Conservation (phyloP, 2,329 filamentous ascomycete genomes). For the Apiospora pterosperma region DNA sequence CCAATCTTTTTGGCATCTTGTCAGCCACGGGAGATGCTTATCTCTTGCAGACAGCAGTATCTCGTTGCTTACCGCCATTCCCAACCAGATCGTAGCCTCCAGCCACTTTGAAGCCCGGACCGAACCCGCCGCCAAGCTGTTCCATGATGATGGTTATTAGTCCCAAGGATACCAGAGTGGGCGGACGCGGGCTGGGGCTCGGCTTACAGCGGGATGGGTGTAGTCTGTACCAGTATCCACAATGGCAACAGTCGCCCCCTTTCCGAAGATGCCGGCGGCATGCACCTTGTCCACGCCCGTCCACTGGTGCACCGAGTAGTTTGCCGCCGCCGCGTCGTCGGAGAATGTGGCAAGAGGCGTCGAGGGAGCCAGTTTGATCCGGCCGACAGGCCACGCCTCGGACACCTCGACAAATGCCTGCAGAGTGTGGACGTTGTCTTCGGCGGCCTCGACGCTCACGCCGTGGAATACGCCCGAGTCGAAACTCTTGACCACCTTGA, state of each 20-base stretch:
- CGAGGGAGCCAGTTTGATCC: slow-evolving; percentile 10
- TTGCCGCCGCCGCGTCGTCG: slow-evolving; percentile 9
- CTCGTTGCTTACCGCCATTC: slow-evolving; percentile 7
- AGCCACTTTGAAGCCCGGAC: slow-evolving; percentile 1
- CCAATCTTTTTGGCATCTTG: neutral
- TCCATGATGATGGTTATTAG: neutral
- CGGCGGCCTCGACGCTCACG: slow-evolving; percentile 21
- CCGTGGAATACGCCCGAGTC: slow-evolving; percentile 20
- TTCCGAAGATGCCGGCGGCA: neutral
- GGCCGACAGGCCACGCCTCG: slow-evolving; percentile 15
- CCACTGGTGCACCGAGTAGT: slow-evolving; percentile 4
- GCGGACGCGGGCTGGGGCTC: neutral
- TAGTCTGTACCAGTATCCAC: slow-evolving; percentile 6
- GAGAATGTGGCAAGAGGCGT: neutral
- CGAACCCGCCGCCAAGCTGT: slow-evolving; percentile 4
- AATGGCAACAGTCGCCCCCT: slow-evolving; percentile 1
- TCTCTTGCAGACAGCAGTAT: neutral
- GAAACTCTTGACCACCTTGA: slow-evolving; percentile 17
- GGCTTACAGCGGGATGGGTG: neutral
- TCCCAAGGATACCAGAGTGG: neutral
- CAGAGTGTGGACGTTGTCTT: slow-evolving; percentile 29
- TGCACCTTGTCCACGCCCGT: slow-evolving; percentile 7
- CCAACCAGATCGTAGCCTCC: slow-evolving; percentile 5
- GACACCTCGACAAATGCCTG: slow-evolving; percentile 20
- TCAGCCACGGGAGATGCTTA: neutral